Evolutionary conservation across 2,329 filamentous ascomycete genomes (phyloP).

Genomic region (Calycina herbarum): DNA sequence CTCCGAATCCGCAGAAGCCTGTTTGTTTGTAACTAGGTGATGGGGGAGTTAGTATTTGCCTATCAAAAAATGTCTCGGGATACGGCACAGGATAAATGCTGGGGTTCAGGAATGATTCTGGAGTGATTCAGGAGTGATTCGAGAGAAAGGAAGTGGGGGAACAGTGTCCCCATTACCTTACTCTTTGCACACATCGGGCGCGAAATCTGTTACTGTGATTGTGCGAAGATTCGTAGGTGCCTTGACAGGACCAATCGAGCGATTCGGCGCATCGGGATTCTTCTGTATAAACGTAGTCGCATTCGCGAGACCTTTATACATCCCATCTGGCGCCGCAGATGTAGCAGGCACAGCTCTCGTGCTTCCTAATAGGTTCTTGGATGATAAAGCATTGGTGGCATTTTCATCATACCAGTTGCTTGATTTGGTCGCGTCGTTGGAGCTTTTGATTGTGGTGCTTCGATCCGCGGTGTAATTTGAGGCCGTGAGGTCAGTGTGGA

Average conservation of each 20-base stretch:
- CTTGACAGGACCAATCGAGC: conserved; percentile 81
- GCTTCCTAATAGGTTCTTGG: conserved; percentile 59
- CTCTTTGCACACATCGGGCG: conserved; percentile 93
- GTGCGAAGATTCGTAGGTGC: conserved; percentile 86
- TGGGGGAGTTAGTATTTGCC: no score
- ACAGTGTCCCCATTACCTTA: no score
- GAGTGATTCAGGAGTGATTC: no score
- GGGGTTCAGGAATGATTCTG: no score
- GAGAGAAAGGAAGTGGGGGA: no score
- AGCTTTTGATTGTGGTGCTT: conserved; percentile 59
- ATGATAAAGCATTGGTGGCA: conserved; percentile 40
- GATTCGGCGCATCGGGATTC: conserved; percentile 70
- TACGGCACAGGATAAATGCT: no score
- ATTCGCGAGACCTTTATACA: conserved; percentile 74
- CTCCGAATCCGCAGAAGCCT: conserved; percentile 47
- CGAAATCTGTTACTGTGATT: conserved; percentile 86
- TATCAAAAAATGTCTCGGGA: no score
- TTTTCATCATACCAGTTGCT: conserved; percentile 87
- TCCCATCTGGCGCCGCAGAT: conserved; percentile 55
- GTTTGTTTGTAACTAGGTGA: conserved; percentile 66
- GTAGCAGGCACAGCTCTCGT: conserved; percentile 45
- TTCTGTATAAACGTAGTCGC: conserved; percentile 73
- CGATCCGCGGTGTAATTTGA: conserved; percentile 62
- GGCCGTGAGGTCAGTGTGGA: conserved; percentile 47
- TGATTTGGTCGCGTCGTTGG: conserved; percentile 86